Base-by-base conservation (phyloP, 2,329 filamentous ascomycete species). In the Epichloe brachyelytri region DNA sequence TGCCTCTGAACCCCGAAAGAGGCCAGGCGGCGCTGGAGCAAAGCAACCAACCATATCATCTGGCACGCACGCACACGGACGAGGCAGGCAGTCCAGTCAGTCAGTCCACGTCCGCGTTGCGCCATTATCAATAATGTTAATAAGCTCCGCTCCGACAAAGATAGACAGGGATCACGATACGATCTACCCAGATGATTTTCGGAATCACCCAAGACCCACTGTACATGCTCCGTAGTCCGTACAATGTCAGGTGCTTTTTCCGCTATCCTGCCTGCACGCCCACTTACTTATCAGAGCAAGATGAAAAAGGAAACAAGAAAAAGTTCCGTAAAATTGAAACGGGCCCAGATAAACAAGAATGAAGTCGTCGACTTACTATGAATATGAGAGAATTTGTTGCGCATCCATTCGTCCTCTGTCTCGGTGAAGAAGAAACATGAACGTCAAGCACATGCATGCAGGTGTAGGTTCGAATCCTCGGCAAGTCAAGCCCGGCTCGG, bases 141-240 rank as follows among this genome's bases (percentile, higher is more conserved):
- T 48, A 17, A 37, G 19, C 33, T 41, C 45, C 34, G 34, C 36
- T 38, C 19, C 17, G 36, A 22, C 45, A 38, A 47, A 47, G 15
- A 48, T 41, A 33, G 46, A 41, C 46, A 48, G 15, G 46, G 37
- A 41, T 48, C n/a, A 41, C 22, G 46, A 48, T 40, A 33, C 22
- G 22, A 37, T 14, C 36, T 15, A 20, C 3, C 20, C 20, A 22
- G 20, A 5, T 22, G 1, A 5, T 22, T 22, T 22, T 22, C 22
- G 22, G 22, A 22, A 22, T 2, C 2, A 22, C 22, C 22, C 22
- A 22, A 22, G 22, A 22, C 22, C 22, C 22, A 22, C 22, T 7
- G 22, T 22, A n/a, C 12, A 30, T 30, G 7, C 22, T 26, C 22
- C 22, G 26, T 26, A 26, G 8, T 10, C 8, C 8, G 26, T 30